Evolutionary conservation across 495 filamentous ascomycete species (phyloP).

Genomic region (Gamarada debralockiae): DNA sequence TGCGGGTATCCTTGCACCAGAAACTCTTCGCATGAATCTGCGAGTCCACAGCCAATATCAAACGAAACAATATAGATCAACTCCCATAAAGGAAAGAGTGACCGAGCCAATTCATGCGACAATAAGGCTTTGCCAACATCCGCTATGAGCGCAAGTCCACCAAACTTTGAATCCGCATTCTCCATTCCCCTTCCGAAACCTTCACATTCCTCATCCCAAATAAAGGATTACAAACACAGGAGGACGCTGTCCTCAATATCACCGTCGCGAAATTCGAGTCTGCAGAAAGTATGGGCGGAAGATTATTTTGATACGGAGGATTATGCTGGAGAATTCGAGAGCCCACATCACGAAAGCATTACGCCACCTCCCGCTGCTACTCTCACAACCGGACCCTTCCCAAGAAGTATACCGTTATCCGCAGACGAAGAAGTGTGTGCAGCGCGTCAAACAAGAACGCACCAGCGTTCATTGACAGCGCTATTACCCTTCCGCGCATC

Average conservation of each 20-base stretch:
- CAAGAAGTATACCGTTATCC: neutral
- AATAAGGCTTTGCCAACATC: neutral
- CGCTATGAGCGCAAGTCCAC: neutral
- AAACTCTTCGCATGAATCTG: no score
- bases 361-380: neutral
- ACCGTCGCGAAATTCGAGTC: conserved; percentile 13
- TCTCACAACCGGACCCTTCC: neutral
- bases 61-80: no score
- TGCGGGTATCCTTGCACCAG: no score
- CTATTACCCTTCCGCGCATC: conserved; percentile 15
- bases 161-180: neutral
- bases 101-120: conserved; percentile 2
- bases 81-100: neutral
- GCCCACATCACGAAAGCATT: neutral
- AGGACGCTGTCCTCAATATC: neutral
- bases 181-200: neutral
- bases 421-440: conserved; percentile 1
- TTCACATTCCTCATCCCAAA: neutral
- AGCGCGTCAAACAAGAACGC: conserved; percentile 11
- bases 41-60: no score
- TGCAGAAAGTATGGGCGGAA: conserved; percentile 22
- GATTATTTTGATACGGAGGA: conserved; percentile 15
- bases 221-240: neutral
- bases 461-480: conserved; percentile 19
- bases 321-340: conserved; percentile 1